Conservation (phyloP, 2,329 filamentous ascomycete species). For the Apiospora malaysiana region DNA sequence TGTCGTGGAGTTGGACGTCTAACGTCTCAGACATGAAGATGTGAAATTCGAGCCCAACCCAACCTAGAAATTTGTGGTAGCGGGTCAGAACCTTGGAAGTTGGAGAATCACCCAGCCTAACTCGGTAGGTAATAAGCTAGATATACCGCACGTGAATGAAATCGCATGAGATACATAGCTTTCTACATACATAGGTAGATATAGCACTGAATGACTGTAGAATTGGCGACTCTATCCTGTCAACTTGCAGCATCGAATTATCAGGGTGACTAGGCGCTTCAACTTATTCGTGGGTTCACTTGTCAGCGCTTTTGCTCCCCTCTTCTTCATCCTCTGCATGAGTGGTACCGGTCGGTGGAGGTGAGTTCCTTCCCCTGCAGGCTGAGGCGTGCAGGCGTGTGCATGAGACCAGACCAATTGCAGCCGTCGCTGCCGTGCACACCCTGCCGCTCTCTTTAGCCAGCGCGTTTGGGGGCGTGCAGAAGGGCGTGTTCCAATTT, state of each 20-base stretch:
- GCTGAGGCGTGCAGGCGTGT: background rate
- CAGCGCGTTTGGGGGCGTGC: constrained; percentile 16
- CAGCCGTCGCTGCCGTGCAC: background rate
- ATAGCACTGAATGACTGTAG: background rate
- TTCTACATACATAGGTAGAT: background rate
- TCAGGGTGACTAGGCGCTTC: background rate
- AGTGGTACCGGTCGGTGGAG: background rate
- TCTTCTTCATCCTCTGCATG: background rate
- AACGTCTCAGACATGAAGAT: background rate
- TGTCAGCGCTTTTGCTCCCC: background rate
- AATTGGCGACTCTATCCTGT: background rate
- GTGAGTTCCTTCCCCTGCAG: background rate
- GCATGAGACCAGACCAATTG: constrained; percentile 4
- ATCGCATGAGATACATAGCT: background rate
- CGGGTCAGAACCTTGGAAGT: constrained; percentile 15
- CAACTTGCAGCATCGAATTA: background rate
- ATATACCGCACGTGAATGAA: background rate
- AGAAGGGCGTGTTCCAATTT: background rate
- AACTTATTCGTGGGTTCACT: background rate
- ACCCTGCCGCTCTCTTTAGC: background rate
- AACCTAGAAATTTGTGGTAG: constrained; percentile 21
- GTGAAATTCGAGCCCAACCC: constrained; percentile 27
- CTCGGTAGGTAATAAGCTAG: background rate
- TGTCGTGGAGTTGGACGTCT: background rate
- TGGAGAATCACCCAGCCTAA: constrained; percentile 11